phyloP scores from a whole-genome alignment of 1,284 basidiomycete genomes.

The Caloboletus inedulis region DNA sequence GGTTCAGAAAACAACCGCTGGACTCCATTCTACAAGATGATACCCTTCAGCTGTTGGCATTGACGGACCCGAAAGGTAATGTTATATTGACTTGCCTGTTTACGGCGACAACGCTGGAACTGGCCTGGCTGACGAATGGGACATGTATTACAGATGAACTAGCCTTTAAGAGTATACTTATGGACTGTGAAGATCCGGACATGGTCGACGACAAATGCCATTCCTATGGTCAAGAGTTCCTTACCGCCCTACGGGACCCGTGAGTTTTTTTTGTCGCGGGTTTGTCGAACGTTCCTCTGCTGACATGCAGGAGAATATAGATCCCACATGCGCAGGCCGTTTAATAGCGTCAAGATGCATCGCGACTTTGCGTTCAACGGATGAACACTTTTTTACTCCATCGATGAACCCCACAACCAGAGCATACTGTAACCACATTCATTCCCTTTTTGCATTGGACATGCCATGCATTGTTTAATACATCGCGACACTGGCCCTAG shows the following conservation, averaged over 20 bases:
- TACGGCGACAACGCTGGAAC: neutral
- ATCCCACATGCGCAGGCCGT: slow-evolving; percentile 6
- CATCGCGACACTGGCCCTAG: neutral
- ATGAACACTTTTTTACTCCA: neutral
- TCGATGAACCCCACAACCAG: neutral
- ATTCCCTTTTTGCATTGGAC: slow-evolving; percentile 4
- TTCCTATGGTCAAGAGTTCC: slow-evolving; percentile 21
- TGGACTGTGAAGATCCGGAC: slow-evolving; percentile 21
- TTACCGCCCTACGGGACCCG: slow-evolving; percentile 19
- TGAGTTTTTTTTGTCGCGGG: slow-evolving; percentile 16
- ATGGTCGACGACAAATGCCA: slow-evolving; percentile 22
- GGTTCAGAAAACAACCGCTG: neutral
- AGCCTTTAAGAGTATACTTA: slow-evolving; percentile 13
- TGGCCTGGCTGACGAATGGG: slow-evolving; percentile 10
- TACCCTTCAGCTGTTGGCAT: slow-evolving; percentile 26
- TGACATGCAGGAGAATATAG: slow-evolving; percentile 10
- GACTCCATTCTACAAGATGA: slow-evolving; percentile 24
- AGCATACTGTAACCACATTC: neutral
- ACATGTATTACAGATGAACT: slow-evolving; percentile 11
- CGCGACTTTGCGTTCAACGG: slow-evolving; percentile 25
- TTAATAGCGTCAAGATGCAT: slow-evolving; percentile 19
- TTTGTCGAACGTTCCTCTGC: neutral
- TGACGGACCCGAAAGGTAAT: slow-evolving; percentile 21
- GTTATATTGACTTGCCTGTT: neutral
- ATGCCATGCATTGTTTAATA: slow-evolving; percentile 11